A percentile compares a stretch with the other conserved stretches of the same genome.
Conservation (phyloP, 75 land plant species). For the Larix kaempferi region DNA sequence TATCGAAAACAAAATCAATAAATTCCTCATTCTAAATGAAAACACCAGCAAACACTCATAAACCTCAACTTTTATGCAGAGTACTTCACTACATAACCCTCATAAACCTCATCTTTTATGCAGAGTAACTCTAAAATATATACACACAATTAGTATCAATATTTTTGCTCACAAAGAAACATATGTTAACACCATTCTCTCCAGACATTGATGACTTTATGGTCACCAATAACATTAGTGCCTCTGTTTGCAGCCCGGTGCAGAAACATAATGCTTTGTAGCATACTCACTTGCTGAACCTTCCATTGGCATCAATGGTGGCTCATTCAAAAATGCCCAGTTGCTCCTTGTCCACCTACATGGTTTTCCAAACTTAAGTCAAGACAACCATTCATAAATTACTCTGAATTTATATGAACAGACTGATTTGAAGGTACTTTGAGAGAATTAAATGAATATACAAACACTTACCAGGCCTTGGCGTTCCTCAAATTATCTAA, state of each 20-base stretch:
- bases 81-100: no score
- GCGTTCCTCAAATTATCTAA: background rate
- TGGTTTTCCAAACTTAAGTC: background rate
- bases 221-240: background rate
- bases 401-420: background rate
- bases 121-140: no score
- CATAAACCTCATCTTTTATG: no score
- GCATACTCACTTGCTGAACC: constrained; percentile 4
- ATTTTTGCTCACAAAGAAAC: no score
- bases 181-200: no score
- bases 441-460: background rate
- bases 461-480: background rate
- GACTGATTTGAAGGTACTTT: background rate
- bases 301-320: constrained; percentile 32
- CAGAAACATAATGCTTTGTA: constrained; percentile 13
- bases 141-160: no score
- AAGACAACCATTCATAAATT: background rate
- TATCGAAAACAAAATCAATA: no score
- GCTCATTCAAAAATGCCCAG: constrained; percentile 74
- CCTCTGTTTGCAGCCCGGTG: no score
- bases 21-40: no score
- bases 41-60: no score
- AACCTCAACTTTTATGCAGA: no score
- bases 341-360: constrained; percentile 81
- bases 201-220: no score